Conservation (phyloP, 108 stramenopile genomes). For the Halocafeteria seosinensis region DNA sequence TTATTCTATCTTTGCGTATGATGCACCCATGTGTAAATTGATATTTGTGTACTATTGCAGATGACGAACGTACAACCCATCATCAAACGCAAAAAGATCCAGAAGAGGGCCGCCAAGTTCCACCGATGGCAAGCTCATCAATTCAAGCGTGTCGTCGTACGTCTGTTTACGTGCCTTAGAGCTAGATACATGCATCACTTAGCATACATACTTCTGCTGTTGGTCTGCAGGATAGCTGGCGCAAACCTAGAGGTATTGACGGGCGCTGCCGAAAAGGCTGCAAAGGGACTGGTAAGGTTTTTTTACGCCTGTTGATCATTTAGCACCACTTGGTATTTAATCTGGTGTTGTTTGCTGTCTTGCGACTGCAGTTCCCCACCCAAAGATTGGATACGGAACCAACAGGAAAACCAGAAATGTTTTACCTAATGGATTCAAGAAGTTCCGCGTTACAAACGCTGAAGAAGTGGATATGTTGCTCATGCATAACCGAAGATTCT, state of each 20-base stretch:
- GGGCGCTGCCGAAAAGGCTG: constrained; percentile 95
- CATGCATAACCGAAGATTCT: constrained; percentile 99
- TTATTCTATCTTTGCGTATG: too few relatives aligned
- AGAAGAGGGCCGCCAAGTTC: constrained; percentile 99
- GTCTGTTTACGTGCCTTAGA: not conserved
- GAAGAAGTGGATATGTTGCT: constrained; percentile 93
- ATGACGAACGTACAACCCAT: too few relatives aligned
- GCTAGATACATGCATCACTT: not conserved
- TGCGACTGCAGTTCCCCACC: constrained; percentile 90
- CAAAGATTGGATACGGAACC: constrained; percentile 93
- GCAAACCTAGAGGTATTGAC: constrained; percentile 99
- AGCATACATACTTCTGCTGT: not conserved
- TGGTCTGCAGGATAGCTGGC: constrained; percentile 63
- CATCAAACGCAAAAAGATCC: constrained; percentile 88
- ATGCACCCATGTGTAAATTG: too few relatives aligned
- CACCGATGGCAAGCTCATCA: constrained; percentile 87
- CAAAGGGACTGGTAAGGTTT: constrained; percentile 90
- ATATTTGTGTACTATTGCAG: too few relatives aligned
- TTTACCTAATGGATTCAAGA: constrained; percentile 92
- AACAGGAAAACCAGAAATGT: constrained; percentile 91
- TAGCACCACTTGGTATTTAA: too few relatives aligned
- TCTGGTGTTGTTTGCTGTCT: too few relatives aligned
- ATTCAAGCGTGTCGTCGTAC: constrained; percentile 75
- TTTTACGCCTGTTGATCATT: too few relatives aligned
- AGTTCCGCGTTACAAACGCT: constrained; percentile 84